Conservation (phyloP, 768 basidiomycete genomes). For the Galerina marginata region DNA sequence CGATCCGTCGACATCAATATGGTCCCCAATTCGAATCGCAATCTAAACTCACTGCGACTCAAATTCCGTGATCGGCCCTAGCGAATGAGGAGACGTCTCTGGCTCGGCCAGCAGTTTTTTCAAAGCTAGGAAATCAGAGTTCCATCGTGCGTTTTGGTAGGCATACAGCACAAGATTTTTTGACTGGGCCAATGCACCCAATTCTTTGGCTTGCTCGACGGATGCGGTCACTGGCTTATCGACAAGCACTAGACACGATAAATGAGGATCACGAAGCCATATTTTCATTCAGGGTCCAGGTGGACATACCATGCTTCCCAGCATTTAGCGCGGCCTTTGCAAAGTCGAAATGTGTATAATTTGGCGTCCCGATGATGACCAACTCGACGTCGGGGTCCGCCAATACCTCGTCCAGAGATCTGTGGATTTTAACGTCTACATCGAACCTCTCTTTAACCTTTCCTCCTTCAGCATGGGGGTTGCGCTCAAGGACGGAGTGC, state of each 20-base stretch:
- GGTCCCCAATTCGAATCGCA: no score
- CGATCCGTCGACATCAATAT: not conserved
- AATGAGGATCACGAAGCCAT: not conserved
- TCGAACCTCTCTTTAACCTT: constrained; percentile 73
- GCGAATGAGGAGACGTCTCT: constrained; percentile 51
- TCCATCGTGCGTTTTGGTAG: constrained; percentile 80
- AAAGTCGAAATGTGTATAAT: constrained; percentile 71
- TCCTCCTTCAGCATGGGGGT: constrained; percentile 62
- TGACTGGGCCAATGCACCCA: constrained; percentile 60
- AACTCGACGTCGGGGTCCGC: constrained; percentile 68
- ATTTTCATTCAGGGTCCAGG: not conserved
- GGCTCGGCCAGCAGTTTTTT: constrained; percentile 62
- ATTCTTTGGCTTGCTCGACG: constrained; percentile 59
- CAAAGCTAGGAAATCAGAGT: constrained; percentile 77
- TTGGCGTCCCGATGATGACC: constrained; percentile 74
- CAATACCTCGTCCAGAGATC: constrained; percentile 63
- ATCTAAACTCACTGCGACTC: constrained; percentile 66
- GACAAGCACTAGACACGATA: constrained; percentile 59
- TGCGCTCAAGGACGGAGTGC: constrained; percentile 75
- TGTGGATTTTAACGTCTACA: constrained; percentile 61
- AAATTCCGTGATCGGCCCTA: constrained; percentile 72
- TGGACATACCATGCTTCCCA: constrained; percentile 69
- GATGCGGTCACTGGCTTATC: constrained; percentile 81
- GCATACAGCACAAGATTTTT: constrained; percentile 71
- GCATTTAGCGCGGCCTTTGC: constrained; percentile 69